These are phyloP conservation scores for Erysimum cheiri DNA, from an alignment of 441 rosid species.

Conservation along the genomic window DNA sequence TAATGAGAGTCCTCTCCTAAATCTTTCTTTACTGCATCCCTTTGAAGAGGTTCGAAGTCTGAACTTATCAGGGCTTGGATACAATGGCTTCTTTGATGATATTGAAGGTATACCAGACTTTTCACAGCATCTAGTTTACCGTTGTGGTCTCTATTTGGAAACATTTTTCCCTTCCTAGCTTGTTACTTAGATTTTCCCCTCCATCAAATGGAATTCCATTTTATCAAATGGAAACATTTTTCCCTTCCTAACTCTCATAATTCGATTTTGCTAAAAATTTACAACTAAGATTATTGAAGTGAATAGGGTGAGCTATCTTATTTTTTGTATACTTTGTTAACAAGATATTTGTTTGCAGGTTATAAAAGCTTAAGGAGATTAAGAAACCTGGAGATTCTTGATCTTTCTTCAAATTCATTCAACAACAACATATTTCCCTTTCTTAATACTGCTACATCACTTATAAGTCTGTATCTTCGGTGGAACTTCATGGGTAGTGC, in stretches of 20 bases:
- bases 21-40: constrained; percentile 16
- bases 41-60: constrained; percentile 13
- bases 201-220: no score
- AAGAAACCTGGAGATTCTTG: constrained; percentile 20
- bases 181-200: neutral
- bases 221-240: no score
- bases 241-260: no score
- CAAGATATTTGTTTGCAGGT: constrained; percentile 6
- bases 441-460: constrained; percentile 32
- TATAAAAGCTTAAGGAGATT: constrained; percentile 26
- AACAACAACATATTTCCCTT: constrained; percentile 24
- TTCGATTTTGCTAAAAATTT: neutral
- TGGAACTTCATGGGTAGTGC: neutral
- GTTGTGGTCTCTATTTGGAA: constrained; percentile 2
- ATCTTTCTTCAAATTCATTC: constrained; percentile 11
- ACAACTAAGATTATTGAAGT: no score
- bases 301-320: neutral
- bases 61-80: neutral
- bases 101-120: constrained; percentile 2
- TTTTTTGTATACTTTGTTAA: neutral
- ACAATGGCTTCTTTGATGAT: constrained; percentile 23
- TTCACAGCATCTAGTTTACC: neutral
- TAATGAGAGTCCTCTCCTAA: neutral
- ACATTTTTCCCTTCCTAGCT: neutral
- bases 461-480: constrained; percentile 7